A percentile compares a stretch with the other conserved stretches of the same genome.
Evolutionary conservation across 441 rosid species (phyloP).

Genomic region (Eutrema salsugineum): DNA sequence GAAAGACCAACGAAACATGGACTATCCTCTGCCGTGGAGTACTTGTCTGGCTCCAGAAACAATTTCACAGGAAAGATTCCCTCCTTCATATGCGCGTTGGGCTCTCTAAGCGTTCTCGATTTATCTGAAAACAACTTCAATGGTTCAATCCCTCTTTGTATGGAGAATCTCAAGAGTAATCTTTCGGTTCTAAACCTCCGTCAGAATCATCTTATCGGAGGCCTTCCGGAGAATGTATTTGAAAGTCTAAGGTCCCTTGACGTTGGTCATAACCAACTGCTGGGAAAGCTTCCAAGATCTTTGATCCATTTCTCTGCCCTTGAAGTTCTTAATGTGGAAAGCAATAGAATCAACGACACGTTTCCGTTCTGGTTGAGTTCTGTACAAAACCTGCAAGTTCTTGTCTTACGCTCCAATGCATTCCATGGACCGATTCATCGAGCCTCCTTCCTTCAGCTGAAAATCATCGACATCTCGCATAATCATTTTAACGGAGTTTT

Average conservation of each 20-base stretch:
- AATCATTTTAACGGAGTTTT: slow-evolving; percentile 16
- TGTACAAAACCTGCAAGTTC: slow-evolving; percentile 36
- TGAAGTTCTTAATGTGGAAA: slow-evolving; percentile 45
- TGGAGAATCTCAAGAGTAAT: neutral
- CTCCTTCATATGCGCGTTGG: slow-evolving; percentile 32
- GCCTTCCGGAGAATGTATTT: slow-evolving; percentile 17
- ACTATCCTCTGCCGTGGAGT: fast-evolving
- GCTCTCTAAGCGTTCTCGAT: slow-evolving; percentile 29
- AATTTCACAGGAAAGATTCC: slow-evolving; percentile 30
- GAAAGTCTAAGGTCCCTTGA: slow-evolving; percentile 32
- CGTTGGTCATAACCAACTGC: slow-evolving; percentile 32
- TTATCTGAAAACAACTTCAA: slow-evolving; percentile 38
- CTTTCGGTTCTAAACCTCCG: slow-evolving; percentile 40
- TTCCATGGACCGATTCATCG: slow-evolving; percentile 33
- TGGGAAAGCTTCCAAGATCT: slow-evolving; percentile 44
- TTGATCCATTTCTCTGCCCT: slow-evolving; percentile 23
- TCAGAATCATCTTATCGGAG: slow-evolving; percentile 33
- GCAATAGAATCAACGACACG: slow-evolving; percentile 34
- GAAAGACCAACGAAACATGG: neutral
- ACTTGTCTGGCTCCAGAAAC: slow-evolving; percentile 35
- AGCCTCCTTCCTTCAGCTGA: slow-evolving; percentile 34
- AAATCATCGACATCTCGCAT: slow-evolving; percentile 51
- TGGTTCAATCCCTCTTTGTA: slow-evolving; percentile 39
- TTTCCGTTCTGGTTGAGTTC: slow-evolving; percentile 47
- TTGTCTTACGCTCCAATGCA: slow-evolving; percentile 43